Base-by-base conservation (phyloP, 2,329 filamentous ascomycete genomes). In the Trichoderma atrobrunneum region DNA sequence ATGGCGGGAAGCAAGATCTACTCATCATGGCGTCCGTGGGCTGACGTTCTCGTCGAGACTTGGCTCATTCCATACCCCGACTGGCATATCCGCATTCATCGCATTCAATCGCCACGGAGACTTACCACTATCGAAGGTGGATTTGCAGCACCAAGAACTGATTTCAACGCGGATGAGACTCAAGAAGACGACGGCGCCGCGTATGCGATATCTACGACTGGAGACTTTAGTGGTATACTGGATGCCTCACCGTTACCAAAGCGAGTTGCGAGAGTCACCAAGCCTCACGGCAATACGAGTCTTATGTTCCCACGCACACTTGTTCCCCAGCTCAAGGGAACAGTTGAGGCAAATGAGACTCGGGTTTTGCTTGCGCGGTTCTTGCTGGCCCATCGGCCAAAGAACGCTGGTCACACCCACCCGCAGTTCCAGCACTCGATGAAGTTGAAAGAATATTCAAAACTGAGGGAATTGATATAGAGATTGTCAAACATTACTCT, bases 251-350 rank as follows among this genome's bases (percentile, higher is more conserved):
- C 39, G 8, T 18, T 51, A 4, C 18, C 68, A 32, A 65, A 36
- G 39, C 59, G 68, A 56, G 30, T 39, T n/a, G 68, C 7, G 7
- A 57, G 43, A 11, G 43, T 65, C 30, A 36, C n/a, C 12, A 71
- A 65, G 21, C 68, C 68, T 39, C 68, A 71, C n/a, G 68, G 68
- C 5, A 71, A 71, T 61, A 71, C 68, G 12, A 71, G 43, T 21
- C 10, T 71, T 11, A 71, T 71, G 68, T 71, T 71, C 26, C 68
- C 68, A 36, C 68, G 68, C 43, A 71, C 68, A n/a, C 14, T 71
- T 18, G 68, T 71, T 16, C 68, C 68, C 14, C 68, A 71, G 30
- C 60, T 71, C 8, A 71, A 65, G 30, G 68, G 68, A 16, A 65
- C 48, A 7, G 60, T 71, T 10, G 60, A 66, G n/a, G 68, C 68